phyloP scores from a whole-genome alignment of 2,329 filamentous ascomycete species.

The Chaetomium globosum region DNA sequence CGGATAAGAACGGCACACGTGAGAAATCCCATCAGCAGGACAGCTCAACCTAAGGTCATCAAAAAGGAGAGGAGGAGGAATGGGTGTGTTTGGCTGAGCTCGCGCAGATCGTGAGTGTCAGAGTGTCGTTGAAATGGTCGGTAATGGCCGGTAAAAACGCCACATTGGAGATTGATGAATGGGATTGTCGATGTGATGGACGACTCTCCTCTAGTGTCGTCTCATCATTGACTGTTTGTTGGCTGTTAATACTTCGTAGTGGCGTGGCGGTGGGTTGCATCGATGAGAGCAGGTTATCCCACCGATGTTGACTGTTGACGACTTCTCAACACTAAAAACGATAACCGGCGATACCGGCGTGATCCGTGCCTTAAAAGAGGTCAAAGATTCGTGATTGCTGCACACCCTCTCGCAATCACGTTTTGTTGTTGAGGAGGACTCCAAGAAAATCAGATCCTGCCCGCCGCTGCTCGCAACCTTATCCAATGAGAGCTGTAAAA shows the following conservation, averaged over 20 bases:
- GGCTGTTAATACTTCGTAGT: slow-evolving; percentile 16
- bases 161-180: slow-evolving; percentile 13
- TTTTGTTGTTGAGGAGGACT: slow-evolving; percentile 36
- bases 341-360: slow-evolving; percentile 1
- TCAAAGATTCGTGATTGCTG: slow-evolving; percentile 29
- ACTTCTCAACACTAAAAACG: background rate
- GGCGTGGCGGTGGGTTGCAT: slow-evolving; percentile 1
- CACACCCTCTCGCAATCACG: slow-evolving; percentile 42
- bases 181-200: slow-evolving; percentile 11
- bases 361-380: slow-evolving; percentile 6
- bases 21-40: slow-evolving; percentile 8
- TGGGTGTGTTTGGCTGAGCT: slow-evolving; percentile 32
- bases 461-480: slow-evolving; percentile 35
- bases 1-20: slow-evolving; percentile 16
- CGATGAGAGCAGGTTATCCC: background rate
- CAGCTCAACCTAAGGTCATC: slow-evolving; percentile 15
- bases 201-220: slow-evolving; percentile 6
- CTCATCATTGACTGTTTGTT: background rate
- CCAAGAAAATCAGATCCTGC: slow-evolving; percentile 37
- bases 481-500: slow-evolving; percentile 43
- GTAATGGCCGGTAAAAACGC: slow-evolving; percentile 6
- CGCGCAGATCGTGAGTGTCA: slow-evolving; percentile 23
- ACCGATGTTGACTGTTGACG: background rate
- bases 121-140: slow-evolving; percentile 3
- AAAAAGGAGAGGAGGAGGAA: slow-evolving; percentile 9